A percentile compares a stretch with the other conserved stretches of the same genome.
phyloP scores from a whole-genome alignment of 1,139 yeast genomes.

The Blastobotrys proliferans region DNA sequence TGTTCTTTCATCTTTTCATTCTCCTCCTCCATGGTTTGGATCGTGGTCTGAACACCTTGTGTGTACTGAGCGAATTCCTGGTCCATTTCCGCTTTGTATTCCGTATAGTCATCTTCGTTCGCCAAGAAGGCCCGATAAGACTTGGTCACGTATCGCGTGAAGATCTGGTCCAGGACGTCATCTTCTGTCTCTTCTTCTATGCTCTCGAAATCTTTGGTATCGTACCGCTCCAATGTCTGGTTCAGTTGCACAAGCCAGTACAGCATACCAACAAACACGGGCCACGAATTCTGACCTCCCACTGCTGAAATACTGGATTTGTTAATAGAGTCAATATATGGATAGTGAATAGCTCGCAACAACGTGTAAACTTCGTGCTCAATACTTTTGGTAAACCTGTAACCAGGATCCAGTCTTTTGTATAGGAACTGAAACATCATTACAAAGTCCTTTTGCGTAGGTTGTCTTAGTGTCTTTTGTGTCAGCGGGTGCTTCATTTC shows the following conservation, averaged over 20 bases:
- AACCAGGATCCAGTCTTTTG: constrained; percentile 72
- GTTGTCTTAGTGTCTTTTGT: constrained; percentile 61
- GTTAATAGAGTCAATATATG: constrained; percentile 74
- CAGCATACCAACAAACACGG: constrained; percentile 71
- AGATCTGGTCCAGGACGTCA: constrained; percentile 50
- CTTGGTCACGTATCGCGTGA: constrained; percentile 60
- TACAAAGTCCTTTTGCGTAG: constrained; percentile 85
- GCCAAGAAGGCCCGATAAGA: constrained; percentile 66
- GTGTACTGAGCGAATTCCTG: constrained; percentile 48
- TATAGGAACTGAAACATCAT: constrained; percentile 77
- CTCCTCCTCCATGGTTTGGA: constrained; percentile 41
- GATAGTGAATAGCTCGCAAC: constrained; percentile 65
- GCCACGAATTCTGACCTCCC: constrained; percentile 83
- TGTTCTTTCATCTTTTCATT: constrained; percentile 37
- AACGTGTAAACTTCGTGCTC: constrained; percentile 74
- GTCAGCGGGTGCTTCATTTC: constrained; percentile 71
- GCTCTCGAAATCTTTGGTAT: constrained; percentile 36
- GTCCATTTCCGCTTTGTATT: constrained; percentile 53
- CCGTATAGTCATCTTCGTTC: constrained; percentile 51
- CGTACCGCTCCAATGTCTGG: constrained; percentile 44
- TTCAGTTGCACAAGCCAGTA: constrained; percentile 71
- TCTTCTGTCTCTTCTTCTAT: constrained; percentile 38
- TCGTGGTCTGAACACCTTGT: constrained; percentile 41
- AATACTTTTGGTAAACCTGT: constrained; percentile 60
- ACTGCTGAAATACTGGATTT: constrained; percentile 87